A percentile compares a stretch with the other conserved stretches of the same genome.
Evolutionary conservation across 352 stramenopile species (phyloP).

Genomic region (Halophytophthora batemanensis): DNA sequence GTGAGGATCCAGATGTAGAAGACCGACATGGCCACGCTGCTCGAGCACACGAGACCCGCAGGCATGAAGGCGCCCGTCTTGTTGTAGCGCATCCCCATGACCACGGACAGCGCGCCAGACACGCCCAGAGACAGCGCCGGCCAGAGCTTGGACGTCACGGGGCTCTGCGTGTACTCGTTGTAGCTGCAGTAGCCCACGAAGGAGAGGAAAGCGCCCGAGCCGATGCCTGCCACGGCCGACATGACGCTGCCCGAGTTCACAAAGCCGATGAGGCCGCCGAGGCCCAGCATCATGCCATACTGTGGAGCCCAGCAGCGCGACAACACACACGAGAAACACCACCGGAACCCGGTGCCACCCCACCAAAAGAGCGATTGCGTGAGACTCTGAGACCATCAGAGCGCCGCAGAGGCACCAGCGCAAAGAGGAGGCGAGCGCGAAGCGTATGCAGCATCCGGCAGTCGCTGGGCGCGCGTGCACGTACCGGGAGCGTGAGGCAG

Average conservation of each 20-base stretch:
- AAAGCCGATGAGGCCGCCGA: conserved; percentile 73
- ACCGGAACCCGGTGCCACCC: conserved; percentile 10
- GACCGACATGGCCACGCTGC: conserved; percentile 70
- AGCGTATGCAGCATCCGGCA: neutral
- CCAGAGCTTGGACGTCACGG: conserved; percentile 80
- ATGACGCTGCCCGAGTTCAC: conserved; percentile 71
- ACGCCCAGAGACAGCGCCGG: conserved; percentile 63
- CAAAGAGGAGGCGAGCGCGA: conserved; percentile 5
- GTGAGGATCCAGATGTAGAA: conserved; percentile 81
- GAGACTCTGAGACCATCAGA: neutral
- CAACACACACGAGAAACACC: conserved; percentile 3
- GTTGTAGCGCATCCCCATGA: conserved; percentile 78
- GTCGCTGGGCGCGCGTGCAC: conserved; percentile 2
- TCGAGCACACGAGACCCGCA: conserved; percentile 53
- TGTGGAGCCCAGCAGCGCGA: conserved; percentile 15
- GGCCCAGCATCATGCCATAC: conserved; percentile 71
- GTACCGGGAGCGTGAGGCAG: conserved; percentile 82
- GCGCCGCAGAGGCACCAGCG: neutral
- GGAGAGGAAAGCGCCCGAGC: conserved; percentile 67
- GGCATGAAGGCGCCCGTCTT: conserved; percentile 76
- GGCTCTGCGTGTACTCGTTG: conserved; percentile 80
- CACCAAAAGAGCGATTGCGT: neutral
- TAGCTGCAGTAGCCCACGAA: conserved; percentile 84
- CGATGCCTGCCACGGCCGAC: conserved; percentile 58
- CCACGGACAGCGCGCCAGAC: conserved; percentile 59